Conservation (phyloP, 2,329 filamentous ascomycete species). For the Trichophyton simii region DNA sequence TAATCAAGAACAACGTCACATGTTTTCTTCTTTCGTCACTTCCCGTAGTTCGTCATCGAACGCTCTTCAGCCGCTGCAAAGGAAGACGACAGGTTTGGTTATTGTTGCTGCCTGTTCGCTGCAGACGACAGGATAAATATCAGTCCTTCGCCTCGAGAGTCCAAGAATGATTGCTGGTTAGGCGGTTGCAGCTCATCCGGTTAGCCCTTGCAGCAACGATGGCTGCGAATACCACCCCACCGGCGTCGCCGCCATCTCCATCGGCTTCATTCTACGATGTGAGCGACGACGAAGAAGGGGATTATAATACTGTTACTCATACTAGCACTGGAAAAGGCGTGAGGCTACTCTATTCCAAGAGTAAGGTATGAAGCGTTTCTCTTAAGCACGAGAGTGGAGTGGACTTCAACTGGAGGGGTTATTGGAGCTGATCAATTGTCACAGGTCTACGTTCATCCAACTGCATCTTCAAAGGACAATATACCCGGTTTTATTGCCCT, state of each 20-base stretch:
- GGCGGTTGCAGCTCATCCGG: background rate
- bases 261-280: slow-evolving; percentile 85
- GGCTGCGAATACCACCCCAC: slow-evolving; percentile 1
- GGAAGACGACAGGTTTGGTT: background rate
- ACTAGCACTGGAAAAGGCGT: slow-evolving; percentile 62
- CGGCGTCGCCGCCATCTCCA: slow-evolving; percentile 49
- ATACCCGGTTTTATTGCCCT: slow-evolving; percentile 88
- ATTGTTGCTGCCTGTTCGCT: background rate
- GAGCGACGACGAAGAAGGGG: slow-evolving; percentile 91
- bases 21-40: background rate
- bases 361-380: slow-evolving; percentile 54
- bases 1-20: background rate
- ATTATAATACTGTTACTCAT: slow-evolving; percentile 87
- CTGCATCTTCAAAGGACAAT: slow-evolving; percentile 86
- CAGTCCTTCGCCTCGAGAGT: no score
- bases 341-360: slow-evolving; percentile 89
- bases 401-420: background rate
- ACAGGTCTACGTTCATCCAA: slow-evolving; percentile 90
- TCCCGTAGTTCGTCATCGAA: background rate
- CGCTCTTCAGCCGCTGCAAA: background rate
- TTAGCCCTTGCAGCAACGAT: background rate
- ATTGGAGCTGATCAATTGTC: background rate
- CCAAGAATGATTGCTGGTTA: background rate
- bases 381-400: background rate
- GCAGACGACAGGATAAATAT: background rate